Evolutionary conservation across 805 yeast genomes (phyloP).

Genomic region (Lachancea dasiensis): DNA sequence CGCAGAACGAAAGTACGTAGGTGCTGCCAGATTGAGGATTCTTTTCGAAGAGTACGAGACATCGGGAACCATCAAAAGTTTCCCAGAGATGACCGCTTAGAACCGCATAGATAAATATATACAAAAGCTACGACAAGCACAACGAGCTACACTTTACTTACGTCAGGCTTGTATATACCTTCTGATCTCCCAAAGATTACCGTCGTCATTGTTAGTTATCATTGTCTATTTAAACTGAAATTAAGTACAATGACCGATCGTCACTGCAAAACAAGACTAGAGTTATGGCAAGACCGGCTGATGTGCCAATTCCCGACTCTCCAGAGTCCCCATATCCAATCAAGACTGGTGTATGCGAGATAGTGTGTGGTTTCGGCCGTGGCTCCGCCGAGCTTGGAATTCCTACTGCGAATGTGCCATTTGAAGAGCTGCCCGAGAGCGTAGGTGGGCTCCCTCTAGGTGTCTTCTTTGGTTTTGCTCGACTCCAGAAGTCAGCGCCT

Average conservation of each 20-base stretch:
- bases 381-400: conserved; percentile 92
- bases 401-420: conserved; percentile 89
- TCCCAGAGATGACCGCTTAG: conserved; percentile 33
- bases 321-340: conserved; percentile 47
- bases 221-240: neutral
- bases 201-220: too few relatives aligned
- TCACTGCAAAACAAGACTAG: neutral
- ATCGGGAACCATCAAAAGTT: conserved; percentile 39
- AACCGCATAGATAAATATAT: neutral
- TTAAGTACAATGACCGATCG: neutral
- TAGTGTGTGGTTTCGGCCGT: conserved; percentile 86
- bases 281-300: conserved; percentile 17
- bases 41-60: conserved; percentile 74
- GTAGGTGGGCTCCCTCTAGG: conserved; percentile 56
- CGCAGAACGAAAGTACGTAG: conserved; percentile 52
- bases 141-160: too few relatives aligned
- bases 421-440: conserved; percentile 40
- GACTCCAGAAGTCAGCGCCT: conserved; percentile 18
- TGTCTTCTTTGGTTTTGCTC: conserved; percentile 81
- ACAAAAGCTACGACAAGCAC: too few relatives aligned
- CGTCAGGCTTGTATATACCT: too few relatives aligned
- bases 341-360: conserved; percentile 38
- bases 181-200: too few relatives aligned
- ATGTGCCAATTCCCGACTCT: conserved; percentile 34
- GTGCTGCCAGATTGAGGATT: conserved; percentile 70